Conservation (phyloP, 768 basidiomycete species). For the Mycena crocata region DNA sequence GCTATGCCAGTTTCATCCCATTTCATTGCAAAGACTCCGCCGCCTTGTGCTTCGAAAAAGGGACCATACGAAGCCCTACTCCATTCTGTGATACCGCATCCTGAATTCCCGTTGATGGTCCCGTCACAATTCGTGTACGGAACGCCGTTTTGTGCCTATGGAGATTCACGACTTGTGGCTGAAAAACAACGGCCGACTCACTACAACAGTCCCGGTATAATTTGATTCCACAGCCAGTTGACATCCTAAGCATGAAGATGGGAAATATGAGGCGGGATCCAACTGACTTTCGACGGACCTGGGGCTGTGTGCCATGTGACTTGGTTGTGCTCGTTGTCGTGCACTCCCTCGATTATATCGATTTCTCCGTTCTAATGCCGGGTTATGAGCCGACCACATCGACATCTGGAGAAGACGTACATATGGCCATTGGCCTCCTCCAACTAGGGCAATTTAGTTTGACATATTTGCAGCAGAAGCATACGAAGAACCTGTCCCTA, state of each 20-base stretch:
- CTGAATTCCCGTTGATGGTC: constrained; percentile 66
- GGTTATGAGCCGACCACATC: constrained; percentile 17
- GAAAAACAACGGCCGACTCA: constrained; percentile 46
- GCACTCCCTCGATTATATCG: constrained; percentile 87
- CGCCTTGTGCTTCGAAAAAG: constrained; percentile 81
- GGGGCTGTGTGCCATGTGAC: constrained; percentile 83
- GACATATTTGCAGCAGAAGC: not conserved
- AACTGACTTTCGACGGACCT: constrained; percentile 50
- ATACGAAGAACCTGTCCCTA: constrained; percentile 29
- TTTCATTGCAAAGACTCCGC: constrained; percentile 90
- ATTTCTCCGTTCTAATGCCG: constrained; percentile 53
- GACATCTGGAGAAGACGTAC: constrained; percentile 52
- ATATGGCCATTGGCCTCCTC: constrained; percentile 69
- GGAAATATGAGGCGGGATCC: not conserved
- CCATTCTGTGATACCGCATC: constrained; percentile 84
- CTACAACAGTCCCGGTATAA: constrained; percentile 74
- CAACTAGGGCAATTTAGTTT: constrained; percentile 49
- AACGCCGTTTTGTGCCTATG: constrained; percentile 58
- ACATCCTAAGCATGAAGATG: constrained; percentile 59
- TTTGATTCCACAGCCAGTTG: constrained; percentile 62
- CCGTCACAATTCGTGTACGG: constrained; percentile 69
- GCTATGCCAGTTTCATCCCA: constrained; percentile 86
- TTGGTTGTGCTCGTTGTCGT: constrained; percentile 87
- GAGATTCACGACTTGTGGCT: not conserved
- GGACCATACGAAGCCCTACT: constrained; percentile 88